A percentile compares a stretch with the other conserved stretches of the same genome.
Evolutionary conservation across 2,329 filamentous ascomycete species (phyloP).

Genomic region (Hypoxylon sp.): DNA sequence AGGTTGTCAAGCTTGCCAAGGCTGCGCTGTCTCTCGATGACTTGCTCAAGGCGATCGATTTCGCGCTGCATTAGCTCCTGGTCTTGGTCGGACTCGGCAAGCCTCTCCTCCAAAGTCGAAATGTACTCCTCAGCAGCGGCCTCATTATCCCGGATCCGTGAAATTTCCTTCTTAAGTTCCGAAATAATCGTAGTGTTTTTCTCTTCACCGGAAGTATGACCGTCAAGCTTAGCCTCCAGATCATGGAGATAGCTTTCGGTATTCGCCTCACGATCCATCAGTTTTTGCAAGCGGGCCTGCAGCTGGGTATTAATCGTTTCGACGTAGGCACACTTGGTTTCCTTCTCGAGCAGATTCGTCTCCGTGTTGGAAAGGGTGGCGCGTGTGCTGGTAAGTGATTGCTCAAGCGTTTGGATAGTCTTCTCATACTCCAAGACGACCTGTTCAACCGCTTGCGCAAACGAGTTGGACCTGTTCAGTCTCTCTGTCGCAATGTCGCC

Average conservation of each 20-base stretch:
- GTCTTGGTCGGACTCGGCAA: conserved; percentile 96
- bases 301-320: conserved; percentile 93
- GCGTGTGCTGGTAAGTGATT: conserved; percentile 88
- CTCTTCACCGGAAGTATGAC: conserved; percentile 89
- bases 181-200: conserved; percentile 86
- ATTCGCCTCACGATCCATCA: conserved; percentile 88
- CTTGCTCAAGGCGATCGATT: conserved; percentile 91
- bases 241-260: conserved; percentile 95
- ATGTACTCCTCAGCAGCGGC: conserved; percentile 94
- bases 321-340: conserved; percentile 90
- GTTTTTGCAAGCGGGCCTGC: conserved; percentile 88
- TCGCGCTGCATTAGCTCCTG: conserved; percentile 97
- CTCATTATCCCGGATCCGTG: conserved; percentile 88
- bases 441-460: conserved; percentile 94
- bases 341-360: conserved; percentile 86
- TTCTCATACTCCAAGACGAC: conserved; percentile 98
- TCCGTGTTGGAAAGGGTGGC: conserved; percentile 85
- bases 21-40: conserved; percentile 93
- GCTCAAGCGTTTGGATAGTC: conserved; percentile 93
- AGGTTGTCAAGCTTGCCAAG: conserved; percentile 94
- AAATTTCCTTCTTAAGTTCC: conserved; percentile 90
- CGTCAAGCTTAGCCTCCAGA: conserved; percentile 88
- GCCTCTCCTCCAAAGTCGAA: conserved; percentile 90
- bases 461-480: conserved; percentile 92
- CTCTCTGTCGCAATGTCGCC: conserved; percentile 86